Base-by-base conservation (phyloP, 805 yeast genomes). In the Pichia insulana region DNA sequence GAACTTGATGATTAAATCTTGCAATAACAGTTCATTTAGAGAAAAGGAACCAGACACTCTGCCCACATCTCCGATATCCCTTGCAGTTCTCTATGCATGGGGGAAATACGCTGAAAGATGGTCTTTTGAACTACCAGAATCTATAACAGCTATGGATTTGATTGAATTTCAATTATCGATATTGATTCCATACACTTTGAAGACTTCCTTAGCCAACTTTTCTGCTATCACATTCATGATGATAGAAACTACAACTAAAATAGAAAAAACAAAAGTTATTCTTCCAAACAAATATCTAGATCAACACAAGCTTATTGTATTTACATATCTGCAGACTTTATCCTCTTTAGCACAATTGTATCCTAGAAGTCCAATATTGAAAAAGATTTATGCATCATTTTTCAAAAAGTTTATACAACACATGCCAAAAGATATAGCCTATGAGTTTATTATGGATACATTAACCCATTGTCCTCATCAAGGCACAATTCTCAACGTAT, bases 391-490 rank as follows among this genome's bases (percentile, higher is more conserved):
- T 10, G 74, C 78, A 52, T 79, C 89, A 0, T 63, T 85, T 34
- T 60, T 86, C 30, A 77, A 83, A 2, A 78, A 78, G 50, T 54
- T 85, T 2, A 62, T 90, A 50, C 71, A 82, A 8, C 56, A 72
- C 17, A 59, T 78, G 27, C 74, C 79, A 0, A 85, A 83, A 45
- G 64, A 65, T 1, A 60, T 69, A 11, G 62, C 83, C 0, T 85
- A 76, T 59, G 64, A 65, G 3, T 84, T 83, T 55, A 63, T 86
- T 13, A 55, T 68, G 19, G 87, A 85, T 54, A 70, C 87, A 0
- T 65, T 90, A 39, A 63, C 67, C 25, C 67, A 73, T 40, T 83
- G 90, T 54, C 53, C 59, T 2, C 76, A 70, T 54, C 76, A 70
- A 32, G 71, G 73, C 32, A 73, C 76, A 18, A 77, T 78, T 50